These are phyloP conservation scores for Euptelea pleiosperma DNA, from an alignment of 164 flowering plant species.

Conservation along the genomic window DNA sequence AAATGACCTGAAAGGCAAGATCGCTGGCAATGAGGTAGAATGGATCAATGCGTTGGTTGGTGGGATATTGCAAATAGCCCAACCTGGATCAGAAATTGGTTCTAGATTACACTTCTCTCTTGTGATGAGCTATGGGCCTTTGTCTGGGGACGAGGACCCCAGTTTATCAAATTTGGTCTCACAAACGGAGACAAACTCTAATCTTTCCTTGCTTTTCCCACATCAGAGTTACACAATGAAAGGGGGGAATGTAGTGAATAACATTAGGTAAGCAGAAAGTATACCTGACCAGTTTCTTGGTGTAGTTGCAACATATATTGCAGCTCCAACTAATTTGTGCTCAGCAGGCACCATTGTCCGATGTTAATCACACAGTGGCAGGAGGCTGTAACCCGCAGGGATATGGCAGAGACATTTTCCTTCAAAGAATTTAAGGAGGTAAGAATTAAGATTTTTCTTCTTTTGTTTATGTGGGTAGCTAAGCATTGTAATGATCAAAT, in stretches of 20 bases:
- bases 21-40: constrained; percentile 26
- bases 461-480: no score
- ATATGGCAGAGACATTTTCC: constrained; percentile 56
- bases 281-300: no score
- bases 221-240: constrained; percentile 79
- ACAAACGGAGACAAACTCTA: constrained; percentile 25
- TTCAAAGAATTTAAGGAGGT: constrained; percentile 78
- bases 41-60: constrained; percentile 63
- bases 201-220: constrained; percentile 52
- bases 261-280: constrained; percentile 51
- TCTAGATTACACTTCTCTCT: constrained; percentile 78
- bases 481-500: no score
- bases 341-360: constrained; percentile 70
- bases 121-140: constrained; percentile 71
- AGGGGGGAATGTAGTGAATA: constrained; percentile 43
- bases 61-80: constrained; percentile 37
- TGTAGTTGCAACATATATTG: not conserved
- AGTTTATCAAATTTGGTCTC: constrained; percentile 26
- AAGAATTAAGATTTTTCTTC: not conserved
- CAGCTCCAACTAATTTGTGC: constrained; percentile 9
- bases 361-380: constrained; percentile 86
- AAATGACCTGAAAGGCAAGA: constrained; percentile 19
- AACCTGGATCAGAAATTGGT: constrained; percentile 53
- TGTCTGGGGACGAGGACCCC: constrained; percentile 28
- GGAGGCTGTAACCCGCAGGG: constrained; percentile 85